Base-by-base conservation (phyloP, 2,329 filamentous ascomycete genomes). In the Paraconiothyrium sp. region DNA sequence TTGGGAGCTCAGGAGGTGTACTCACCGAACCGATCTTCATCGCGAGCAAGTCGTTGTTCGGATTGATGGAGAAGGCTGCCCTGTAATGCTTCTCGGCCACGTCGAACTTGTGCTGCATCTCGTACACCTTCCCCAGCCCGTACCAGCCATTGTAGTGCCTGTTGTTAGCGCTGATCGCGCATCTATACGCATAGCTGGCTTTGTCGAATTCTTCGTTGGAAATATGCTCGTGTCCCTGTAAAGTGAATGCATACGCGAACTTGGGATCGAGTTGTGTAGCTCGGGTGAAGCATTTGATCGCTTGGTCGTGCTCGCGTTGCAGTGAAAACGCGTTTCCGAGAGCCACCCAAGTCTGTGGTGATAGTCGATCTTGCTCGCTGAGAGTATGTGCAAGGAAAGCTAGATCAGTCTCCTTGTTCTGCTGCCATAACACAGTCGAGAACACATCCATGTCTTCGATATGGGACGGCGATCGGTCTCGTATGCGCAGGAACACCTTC, bases 61-160 rank as follows among this genome's bases (percentile, higher is more conserved):
- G 93, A 72, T 99, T 98, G 79, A 99, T 97, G 46, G 85, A 84
- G 13, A 92, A 90, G 1, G 95, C 95, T 22, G 92, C 91, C 62
- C 92, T 88, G 83, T 96, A 99, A 81, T 99, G 94, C 60, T 90
- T 89, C 73, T 96, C 92, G 1, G 95, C 94, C 76, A 95, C 92
- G 64, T 97, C 92, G 70, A 92, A 94, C 76, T 93, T 94, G 73
- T 93, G 94, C 71, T 96, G 87, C 74, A 94, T 94, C 78, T 97
- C 92, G 72, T 94, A 95, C 1, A 97, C 93, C 39, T 82, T 85
- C 8, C 87, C 88, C n/a, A 90, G 79, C 22, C 95, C 95, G 76
- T 98, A 99, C 87, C 96, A 98, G n/a, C 94, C 95, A 75, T 97
- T 97, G 82, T 98, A 99, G 76, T 97, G 94, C 22, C 94, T 89